Percentiles rank a stretch among this genome's conserved stretches.
phyloP scores from a whole-genome alignment of 140 eudicot species.

The Senecio squalidus region DNA sequence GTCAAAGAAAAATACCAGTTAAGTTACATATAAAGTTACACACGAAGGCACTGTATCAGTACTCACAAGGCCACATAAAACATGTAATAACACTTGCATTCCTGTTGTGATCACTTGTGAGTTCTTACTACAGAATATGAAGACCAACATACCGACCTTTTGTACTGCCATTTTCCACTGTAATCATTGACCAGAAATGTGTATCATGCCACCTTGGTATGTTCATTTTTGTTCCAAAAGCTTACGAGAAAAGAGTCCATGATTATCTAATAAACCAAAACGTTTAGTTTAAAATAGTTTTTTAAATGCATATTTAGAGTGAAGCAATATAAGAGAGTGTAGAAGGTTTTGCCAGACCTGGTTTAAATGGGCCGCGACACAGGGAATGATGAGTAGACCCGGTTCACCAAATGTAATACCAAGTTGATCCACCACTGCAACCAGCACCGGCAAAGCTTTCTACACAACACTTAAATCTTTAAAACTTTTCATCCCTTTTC shows the following conservation, averaged over 20 bases:
- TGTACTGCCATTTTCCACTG: background rate
- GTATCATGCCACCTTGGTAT: conserved; percentile 20
- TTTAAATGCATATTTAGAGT: too few relatives aligned
- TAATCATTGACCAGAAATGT: background rate
- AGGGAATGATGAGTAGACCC: conserved; percentile 79
- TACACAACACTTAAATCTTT: conserved; percentile 14
- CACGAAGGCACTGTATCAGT: background rate
- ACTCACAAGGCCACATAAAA: conserved; percentile 8
- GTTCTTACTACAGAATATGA: background rate
- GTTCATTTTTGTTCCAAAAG: conserved; percentile 31
- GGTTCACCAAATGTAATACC: conserved; percentile 76
- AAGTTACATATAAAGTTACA: background rate
- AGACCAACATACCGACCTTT: conserved; percentile 1
- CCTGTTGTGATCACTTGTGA: background rate
- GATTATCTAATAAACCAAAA: conserved; percentile 32
- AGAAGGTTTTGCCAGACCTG: conserved; percentile 45
- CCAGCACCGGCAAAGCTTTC: conserved; percentile 93
- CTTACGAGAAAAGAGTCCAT: conserved; percentile 34
- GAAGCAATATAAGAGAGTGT: background rate
- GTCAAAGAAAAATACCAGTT: conserved; percentile 1
- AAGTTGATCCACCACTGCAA: conserved; percentile 90
- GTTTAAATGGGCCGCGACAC: conserved; percentile 84
- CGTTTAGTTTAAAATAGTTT: too few relatives aligned
- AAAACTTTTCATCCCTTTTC: background rate
- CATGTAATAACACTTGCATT: background rate